Conservation (phyloP, 179 eudicot genomes). For the Gypsophila paniculata region DNA sequence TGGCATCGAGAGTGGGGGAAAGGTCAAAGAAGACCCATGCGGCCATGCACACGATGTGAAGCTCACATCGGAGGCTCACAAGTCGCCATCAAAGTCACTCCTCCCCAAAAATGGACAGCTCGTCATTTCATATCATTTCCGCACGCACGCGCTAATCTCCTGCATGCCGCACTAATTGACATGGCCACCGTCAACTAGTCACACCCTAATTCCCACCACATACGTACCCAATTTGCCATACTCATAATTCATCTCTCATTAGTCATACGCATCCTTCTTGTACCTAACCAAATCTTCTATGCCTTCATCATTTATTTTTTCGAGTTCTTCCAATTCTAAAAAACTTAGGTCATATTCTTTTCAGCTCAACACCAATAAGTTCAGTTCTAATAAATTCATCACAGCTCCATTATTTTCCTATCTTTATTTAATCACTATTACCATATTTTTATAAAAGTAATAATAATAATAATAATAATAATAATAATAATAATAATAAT, state of each 20-base stretch:
- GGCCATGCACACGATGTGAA: slow-evolving; percentile 10
- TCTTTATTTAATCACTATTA: no score
- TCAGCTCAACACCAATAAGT: no score
- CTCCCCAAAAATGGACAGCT: slow-evolving; percentile 21
- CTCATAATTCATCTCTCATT: background rate
- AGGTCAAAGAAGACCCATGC: slow-evolving; percentile 16
- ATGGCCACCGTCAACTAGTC: slow-evolving; percentile 11
- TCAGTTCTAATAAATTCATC: no score
- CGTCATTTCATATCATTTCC: slow-evolving; percentile 24
- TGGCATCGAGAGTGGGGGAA: background rate
- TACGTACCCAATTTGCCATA: background rate
- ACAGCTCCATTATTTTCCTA: no score
- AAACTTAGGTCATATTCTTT: no score
- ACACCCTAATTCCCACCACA: background rate
- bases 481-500: no score
- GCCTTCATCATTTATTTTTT: background rate
- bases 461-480: no score
- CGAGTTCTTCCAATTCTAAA: no score
- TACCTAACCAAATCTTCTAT: background rate
- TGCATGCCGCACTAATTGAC: slow-evolving; percentile 26
- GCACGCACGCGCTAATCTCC: slow-evolving; percentile 25
- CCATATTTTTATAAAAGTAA: no score
- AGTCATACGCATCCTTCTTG: background rate
- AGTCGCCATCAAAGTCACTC: slow-evolving; percentile 11
- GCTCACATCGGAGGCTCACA: slow-evolving; percentile 12